Conservation (phyloP, 352 stramenopile genomes). For the Elongisporangium prolatum region DNA sequence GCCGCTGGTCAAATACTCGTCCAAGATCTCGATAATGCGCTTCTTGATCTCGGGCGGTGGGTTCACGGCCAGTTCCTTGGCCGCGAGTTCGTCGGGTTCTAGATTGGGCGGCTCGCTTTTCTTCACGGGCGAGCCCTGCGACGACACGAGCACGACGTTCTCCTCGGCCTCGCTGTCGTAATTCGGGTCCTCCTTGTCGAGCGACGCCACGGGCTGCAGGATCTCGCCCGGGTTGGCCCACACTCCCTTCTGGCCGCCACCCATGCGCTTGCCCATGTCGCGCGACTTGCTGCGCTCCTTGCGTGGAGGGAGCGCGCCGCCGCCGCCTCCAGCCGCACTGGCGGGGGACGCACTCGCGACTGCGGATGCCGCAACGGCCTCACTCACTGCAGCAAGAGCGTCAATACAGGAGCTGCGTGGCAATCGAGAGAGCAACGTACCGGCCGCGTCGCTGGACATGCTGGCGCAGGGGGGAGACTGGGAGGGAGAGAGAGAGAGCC, state of each 20-base stretch:
- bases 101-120: constrained; percentile 41
- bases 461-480: too few species aligned
- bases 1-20: constrained; percentile 85
- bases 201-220: constrained; percentile 39
- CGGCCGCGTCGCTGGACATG: too few species aligned
- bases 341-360: constrained; percentile 5
- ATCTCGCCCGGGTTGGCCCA: constrained; percentile 80
- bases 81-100: constrained; percentile 56
- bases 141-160: constrained; percentile 85
- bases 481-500: too few species aligned
- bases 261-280: constrained; percentile 84
- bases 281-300: constrained; percentile 85
- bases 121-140: constrained; percentile 32
- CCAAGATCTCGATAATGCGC: constrained; percentile 84
- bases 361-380: too few species aligned
- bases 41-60: constrained; percentile 86
- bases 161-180: constrained; percentile 91
- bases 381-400: too few species aligned
- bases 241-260: constrained; percentile 80
- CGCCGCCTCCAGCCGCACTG: constrained; percentile 23
- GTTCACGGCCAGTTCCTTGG: constrained; percentile 76
- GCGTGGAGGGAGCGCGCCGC: constrained; percentile 52
- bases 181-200: constrained; percentile 91
- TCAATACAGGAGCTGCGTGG: too few species aligned
- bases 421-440: too few species aligned